A percentile compares a stretch with the other conserved stretches of the same genome.
phyloP scores from a whole-genome alignment of 495 filamentous ascomycete species.

The Pyronema domesticum region DNA sequence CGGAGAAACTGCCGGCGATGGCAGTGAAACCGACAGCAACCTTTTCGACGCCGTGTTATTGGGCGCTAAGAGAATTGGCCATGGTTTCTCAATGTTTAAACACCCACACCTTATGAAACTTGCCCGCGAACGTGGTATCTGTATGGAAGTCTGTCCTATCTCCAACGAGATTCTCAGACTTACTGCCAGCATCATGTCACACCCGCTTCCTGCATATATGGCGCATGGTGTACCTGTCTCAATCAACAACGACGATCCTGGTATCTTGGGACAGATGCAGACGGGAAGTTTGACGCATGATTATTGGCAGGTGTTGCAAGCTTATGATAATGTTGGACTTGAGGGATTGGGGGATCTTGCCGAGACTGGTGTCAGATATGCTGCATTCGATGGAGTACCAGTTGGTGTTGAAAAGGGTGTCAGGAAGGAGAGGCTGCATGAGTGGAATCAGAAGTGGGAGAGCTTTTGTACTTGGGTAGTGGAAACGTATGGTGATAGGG shows the following conservation, averaged over 20 bases:
- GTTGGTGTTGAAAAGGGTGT: conserved; percentile 47
- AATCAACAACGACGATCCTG: conserved; percentile 74
- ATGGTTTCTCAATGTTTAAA: conserved; percentile 74
- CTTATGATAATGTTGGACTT: conserved; percentile 67
- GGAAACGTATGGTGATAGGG: conserved; percentile 47
- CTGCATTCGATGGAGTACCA: conserved; percentile 63
- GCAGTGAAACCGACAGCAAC: conserved; percentile 58
- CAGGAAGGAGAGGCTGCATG: conserved; percentile 50
- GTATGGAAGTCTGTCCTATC: conserved; percentile 74
- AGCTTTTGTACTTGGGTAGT: conserved; percentile 84
- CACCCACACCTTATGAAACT: conserved; percentile 78
- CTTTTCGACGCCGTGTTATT: conserved; percentile 80
- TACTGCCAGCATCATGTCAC: conserved; percentile 53
- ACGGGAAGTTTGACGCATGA: conserved; percentile 53
- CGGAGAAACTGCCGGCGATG: conserved; percentile 67
- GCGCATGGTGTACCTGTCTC: conserved; percentile 63
- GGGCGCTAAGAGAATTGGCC: conserved; percentile 72
- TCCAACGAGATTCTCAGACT: conserved; percentile 70
- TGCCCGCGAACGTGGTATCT: conserved; percentile 69
- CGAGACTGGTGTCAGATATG: conserved; percentile 83
- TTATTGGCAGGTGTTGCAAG: conserved; percentile 82
- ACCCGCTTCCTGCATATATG: conserved; percentile 68
- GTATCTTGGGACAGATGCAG: conserved; percentile 56
- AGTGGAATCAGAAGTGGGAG: conserved; percentile 73
- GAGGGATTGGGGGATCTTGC: conserved; percentile 68